phyloP scores from a whole-genome alignment of 257 asterid species.

The Galeopsis tetrahit region DNA sequence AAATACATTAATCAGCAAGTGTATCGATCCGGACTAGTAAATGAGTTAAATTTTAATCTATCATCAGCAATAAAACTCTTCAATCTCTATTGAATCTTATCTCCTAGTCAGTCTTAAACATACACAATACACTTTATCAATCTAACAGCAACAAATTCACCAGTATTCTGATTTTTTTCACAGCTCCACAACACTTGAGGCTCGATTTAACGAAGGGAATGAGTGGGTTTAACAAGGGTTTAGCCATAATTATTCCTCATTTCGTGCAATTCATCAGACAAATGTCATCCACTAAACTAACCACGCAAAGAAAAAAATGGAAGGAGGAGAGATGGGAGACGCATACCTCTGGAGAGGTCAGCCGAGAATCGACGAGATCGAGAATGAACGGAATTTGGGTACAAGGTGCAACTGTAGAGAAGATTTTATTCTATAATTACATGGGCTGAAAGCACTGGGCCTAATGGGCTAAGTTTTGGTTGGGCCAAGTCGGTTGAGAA shows the following conservation, averaged over 20 bases:
- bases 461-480: background rate
- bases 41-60: background rate
- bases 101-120: background rate
- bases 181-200: background rate
- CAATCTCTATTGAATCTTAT: background rate
- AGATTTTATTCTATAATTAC: background rate
- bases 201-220: background rate
- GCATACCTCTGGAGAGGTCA: conserved; percentile 31
- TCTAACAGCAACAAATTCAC: background rate
- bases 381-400: conserved; percentile 19
- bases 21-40: background rate
- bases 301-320: background rate
- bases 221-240: conserved; percentile 22
- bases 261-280: conserved; percentile 1
- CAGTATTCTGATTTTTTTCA: background rate
- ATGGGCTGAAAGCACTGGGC: conserved; percentile 31
- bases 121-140: background rate
- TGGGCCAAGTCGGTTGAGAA: background rate
- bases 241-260: conserved; percentile 1
- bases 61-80: background rate
- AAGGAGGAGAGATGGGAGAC: conserved; percentile 18
- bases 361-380: conserved; percentile 7
- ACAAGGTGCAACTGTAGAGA: background rate
- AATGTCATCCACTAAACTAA: background rate
- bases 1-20: conserved; percentile 3